A percentile compares a stretch with the other conserved stretches of the same genome.
Conservation (phyloP, 495 filamentous ascomycete genomes). For the Peziza echinospora region DNA sequence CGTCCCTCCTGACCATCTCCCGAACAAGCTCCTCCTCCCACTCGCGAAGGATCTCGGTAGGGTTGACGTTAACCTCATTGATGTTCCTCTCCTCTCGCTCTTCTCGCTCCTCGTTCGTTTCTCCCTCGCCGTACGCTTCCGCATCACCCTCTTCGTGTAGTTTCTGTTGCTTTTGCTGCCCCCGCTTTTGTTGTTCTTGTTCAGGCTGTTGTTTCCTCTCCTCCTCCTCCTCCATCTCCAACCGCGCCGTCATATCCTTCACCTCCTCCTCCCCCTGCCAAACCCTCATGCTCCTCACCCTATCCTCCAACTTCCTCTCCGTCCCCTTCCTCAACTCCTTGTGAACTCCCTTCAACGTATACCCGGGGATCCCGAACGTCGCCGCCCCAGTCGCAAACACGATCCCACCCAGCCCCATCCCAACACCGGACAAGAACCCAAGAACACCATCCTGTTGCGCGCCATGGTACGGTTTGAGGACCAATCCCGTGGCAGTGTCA, state of each 20-base stretch:
- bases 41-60: constrained; percentile 16
- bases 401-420: constrained; percentile 53
- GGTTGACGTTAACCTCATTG: constrained; percentile 18
- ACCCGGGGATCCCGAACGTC: constrained; percentile 39
- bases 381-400: constrained; percentile 49
- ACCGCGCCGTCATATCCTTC: not conserved
- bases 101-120: constrained; percentile 23
- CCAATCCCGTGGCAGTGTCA: constrained; percentile 50
- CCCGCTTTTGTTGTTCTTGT: constrained; percentile 24
- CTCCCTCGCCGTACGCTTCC: too few relatives aligned
- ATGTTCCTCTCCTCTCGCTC: constrained; percentile 23
- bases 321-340: constrained; percentile 28
- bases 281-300: constrained; percentile 7
- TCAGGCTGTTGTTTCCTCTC: constrained; percentile 14
- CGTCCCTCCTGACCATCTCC: constrained; percentile 17
- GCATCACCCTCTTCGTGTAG: too few relatives aligned
- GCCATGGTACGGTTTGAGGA: constrained; percentile 42
- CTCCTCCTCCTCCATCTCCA: constrained; percentile 8
- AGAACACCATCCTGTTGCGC: constrained; percentile 34
- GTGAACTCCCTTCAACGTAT: constrained; percentile 42
- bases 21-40: constrained; percentile 17
- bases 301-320: constrained; percentile 17
- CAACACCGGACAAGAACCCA: constrained; percentile 44
- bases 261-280: constrained; percentile 16
- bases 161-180: too few relatives aligned